phyloP scores from a whole-genome alignment of 495 filamentous ascomycete genomes.

The Daldinia childiae region DNA sequence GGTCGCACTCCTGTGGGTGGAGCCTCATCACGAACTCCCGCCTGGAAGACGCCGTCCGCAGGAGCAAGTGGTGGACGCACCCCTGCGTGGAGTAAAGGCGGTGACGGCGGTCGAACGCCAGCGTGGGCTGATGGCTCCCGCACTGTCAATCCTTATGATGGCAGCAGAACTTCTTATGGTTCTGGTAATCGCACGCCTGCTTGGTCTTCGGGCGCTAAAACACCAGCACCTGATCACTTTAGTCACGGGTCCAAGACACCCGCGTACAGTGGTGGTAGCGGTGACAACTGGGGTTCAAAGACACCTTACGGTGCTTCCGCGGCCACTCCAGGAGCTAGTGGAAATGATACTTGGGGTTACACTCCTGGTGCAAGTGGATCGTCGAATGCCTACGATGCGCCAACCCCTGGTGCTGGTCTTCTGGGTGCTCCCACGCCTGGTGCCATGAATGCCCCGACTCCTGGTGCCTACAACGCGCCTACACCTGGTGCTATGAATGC shows the following conservation, averaged over 20 bases:
- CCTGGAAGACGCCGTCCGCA: conserved; percentile 62
- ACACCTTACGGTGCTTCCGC: conserved; percentile 73
- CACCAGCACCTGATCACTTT: conserved; percentile 70
- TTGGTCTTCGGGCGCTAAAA: conserved; percentile 64
- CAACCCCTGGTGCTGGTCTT: conserved; percentile 73
- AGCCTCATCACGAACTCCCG: conserved; percentile 72
- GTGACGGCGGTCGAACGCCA: conserved; percentile 73
- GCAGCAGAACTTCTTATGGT: conserved; percentile 76
- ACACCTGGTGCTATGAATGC: conserved; percentile 79
- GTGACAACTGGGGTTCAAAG: conserved; percentile 77
- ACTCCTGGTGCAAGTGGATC: conserved; percentile 67
- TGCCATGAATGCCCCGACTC: conserved; percentile 79
- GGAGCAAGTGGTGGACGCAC: conserved; percentile 66
- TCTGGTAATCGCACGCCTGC: conserved; percentile 60
- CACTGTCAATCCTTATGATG: conserved; percentile 84
- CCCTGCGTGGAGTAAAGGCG: conserved; percentile 69
- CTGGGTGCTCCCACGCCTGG: conserved; percentile 77
- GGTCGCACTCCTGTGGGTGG: conserved; percentile 73
- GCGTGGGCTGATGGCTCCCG: conserved; percentile 81
- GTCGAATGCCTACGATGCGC: conserved; percentile 74
- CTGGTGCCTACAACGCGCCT: conserved; percentile 77
- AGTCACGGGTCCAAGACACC: conserved; percentile 79
- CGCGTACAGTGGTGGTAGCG: conserved; percentile 62
- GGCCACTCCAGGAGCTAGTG: conserved; percentile 64
- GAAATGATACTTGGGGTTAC: conserved; percentile 60